phyloP scores from a whole-genome alignment of 768 basidiomycete species.

The Rhodotorula babjevae region DNA sequence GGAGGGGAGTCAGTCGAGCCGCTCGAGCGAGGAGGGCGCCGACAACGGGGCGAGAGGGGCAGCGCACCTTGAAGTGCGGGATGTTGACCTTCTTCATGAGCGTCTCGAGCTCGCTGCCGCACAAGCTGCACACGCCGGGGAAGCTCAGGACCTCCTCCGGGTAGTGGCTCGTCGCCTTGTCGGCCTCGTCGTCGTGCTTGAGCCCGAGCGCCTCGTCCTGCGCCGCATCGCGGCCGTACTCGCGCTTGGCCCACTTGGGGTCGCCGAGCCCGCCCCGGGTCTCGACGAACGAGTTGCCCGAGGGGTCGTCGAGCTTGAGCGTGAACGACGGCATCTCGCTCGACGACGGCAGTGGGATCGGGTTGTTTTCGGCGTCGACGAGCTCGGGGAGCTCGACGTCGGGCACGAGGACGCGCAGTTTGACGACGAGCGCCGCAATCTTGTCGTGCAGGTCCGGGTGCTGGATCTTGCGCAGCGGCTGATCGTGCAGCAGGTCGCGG shows the following conservation, averaged over 20 bases:
- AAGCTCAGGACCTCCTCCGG: constrained; percentile 88
- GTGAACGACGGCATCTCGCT: constrained; percentile 69
- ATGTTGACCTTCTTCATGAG: constrained; percentile 94
- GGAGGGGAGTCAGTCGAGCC: background rate
- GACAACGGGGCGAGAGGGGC: background rate
- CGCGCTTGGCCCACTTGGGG: constrained; percentile 84
- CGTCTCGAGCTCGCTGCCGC: constrained; percentile 74
- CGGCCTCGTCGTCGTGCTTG: constrained; percentile 50
- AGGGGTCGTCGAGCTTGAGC: constrained; percentile 79
- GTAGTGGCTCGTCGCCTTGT: constrained; percentile 41
- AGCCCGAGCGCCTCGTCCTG: constrained; percentile 80
- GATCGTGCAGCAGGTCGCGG: constrained; percentile 71
- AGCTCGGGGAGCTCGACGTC: constrained; percentile 53
- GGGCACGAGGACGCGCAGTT: constrained; percentile 61
- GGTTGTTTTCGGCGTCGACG: constrained; percentile 31
- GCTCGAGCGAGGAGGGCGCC: too few species aligned
- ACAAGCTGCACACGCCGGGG: constrained; percentile 80
- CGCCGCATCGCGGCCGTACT: constrained; percentile 69
- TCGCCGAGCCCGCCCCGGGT: constrained; percentile 72
- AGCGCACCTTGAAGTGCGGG: constrained; percentile 86
- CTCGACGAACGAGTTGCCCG: constrained; percentile 95
- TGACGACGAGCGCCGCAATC: constrained; percentile 69
- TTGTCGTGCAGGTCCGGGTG: constrained; percentile 66
- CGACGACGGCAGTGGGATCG: constrained; percentile 39
- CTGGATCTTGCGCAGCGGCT: constrained; percentile 68